These are phyloP conservation scores for Zoysia matrella DNA, from an alignment of 202 grass and related monocot genomes.

Conservation along the genomic window DNA sequence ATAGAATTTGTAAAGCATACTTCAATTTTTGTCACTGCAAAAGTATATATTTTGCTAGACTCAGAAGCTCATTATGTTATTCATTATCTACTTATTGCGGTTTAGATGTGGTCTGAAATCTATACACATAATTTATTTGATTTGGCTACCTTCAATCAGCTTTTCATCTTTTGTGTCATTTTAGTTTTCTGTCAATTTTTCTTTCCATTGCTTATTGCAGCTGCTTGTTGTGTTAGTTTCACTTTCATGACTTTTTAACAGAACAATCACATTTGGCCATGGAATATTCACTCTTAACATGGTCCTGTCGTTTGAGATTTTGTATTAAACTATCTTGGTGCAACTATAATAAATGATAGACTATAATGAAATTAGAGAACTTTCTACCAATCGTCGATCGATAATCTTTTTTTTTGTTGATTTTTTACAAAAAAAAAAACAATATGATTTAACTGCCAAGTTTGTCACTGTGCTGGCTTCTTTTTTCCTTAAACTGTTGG, in stretches of 20 bases:
- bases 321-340: slow-evolving; percentile 1
- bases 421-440: not conserved
- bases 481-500: not conserved
- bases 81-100: not conserved
- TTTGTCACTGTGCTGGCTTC: slow-evolving; percentile 9
- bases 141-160: not conserved
- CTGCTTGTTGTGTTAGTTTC: not conserved
- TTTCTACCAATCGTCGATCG: slow-evolving; percentile 2
- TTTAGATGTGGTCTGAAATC: not conserved
- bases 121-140: not conserved
- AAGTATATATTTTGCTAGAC: not conserved
- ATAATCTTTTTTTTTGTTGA: slow-evolving; percentile 1
- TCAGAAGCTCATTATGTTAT: not conserved
- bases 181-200: not conserved
- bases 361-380: not conserved
- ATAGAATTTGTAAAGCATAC: not conserved
- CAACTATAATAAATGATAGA: slow-evolving; percentile 19
- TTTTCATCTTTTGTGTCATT: not conserved
- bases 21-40: not conserved
- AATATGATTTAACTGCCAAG: not conserved
- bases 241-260: not conserved
- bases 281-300: not conserved
- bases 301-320: not conserved
- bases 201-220: not conserved
- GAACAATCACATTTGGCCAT: slow-evolving; percentile 14